Evolutionary conservation across 352 stramenopile species (phyloP).

Genomic region (Phytophthora foliorum): DNA sequence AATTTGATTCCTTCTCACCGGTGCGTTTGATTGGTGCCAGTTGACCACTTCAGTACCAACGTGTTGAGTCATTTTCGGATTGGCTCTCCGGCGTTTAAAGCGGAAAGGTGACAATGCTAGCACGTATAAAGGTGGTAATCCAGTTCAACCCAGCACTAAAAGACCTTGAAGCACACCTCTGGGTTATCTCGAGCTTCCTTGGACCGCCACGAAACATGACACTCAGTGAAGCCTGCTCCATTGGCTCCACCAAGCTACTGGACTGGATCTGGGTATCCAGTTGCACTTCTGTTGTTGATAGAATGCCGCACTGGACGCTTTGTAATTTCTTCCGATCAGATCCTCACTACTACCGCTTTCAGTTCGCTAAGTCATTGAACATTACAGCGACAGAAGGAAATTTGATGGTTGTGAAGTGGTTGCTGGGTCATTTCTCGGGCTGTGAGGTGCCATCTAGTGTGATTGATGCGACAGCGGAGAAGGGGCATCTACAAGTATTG

Average conservation of each 20-base stretch:
- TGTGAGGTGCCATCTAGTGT: neutral
- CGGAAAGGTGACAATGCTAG: neutral
- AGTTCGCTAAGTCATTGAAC: neutral
- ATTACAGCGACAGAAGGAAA: neutral
- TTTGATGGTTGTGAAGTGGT: slow-evolving; percentile 1
- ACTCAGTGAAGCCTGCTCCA: neutral
- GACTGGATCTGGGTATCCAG: neutral
- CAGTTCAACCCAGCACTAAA: neutral
- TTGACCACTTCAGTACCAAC: no score
- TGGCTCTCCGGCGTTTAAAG: neutral
- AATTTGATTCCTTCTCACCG: no score
- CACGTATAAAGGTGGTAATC: neutral
- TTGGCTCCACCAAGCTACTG: neutral
- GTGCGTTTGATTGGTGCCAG: no score
- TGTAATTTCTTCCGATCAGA: slow-evolving; percentile 5
- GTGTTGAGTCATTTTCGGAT: neutral
- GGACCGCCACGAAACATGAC: slow-evolving; percentile 1
- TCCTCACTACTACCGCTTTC: slow-evolving; percentile 1
- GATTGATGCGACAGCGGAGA: neutral
- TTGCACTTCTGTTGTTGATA: neutral
- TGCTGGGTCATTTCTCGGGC: slow-evolving; percentile 1
- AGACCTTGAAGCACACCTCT: neutral
- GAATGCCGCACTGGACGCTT: neutral
- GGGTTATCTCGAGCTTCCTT: slow-evolving; percentile 1
- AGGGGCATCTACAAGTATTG: neutral